Percentiles rank a stretch among this genome's conserved stretches.
phyloP scores from a whole-genome alignment of 495 filamentous ascomycete species.

The Bryoglossum gracile region DNA sequence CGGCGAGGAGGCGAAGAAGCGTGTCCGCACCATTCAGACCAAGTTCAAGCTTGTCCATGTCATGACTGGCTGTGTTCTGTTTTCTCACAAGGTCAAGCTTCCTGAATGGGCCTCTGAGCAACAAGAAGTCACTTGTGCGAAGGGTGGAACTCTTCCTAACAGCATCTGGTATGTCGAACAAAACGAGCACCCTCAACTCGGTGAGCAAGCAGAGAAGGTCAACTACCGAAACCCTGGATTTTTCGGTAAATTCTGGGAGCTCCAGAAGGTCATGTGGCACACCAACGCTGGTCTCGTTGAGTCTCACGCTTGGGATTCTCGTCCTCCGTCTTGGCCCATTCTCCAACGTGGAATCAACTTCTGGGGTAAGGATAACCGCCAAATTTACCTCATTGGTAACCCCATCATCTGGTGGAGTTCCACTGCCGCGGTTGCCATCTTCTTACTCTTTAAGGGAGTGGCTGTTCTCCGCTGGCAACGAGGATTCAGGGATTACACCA shows the following conservation, averaged over 20 bases:
- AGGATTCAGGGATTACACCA: constrained; percentile 76
- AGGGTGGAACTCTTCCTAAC: constrained; percentile 86
- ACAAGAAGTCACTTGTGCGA: constrained; percentile 97
- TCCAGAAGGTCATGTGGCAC: constrained; percentile 99
- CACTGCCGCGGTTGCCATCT: constrained; percentile 71
- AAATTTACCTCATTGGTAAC: constrained; percentile 95
- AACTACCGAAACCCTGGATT: constrained; percentile 95
- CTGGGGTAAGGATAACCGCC: constrained; percentile 90
- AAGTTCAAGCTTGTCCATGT: constrained; percentile 93
- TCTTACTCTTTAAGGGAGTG: constrained; percentile 76
- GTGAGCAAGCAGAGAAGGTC: constrained; percentile 73
- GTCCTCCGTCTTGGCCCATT: constrained; percentile 88
- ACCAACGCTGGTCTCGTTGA: constrained; percentile 96
- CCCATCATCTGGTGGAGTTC: constrained; percentile 92
- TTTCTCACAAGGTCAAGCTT: constrained; percentile 97
- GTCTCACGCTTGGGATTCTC: constrained; percentile 96
- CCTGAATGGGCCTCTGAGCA: constrained; percentile 96
- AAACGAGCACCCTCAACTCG: constrained; percentile 74
- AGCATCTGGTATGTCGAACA: constrained; percentile 93
- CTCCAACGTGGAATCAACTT: constrained; percentile 97
- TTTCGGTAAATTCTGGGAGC: constrained; percentile 97
- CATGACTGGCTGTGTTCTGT: constrained; percentile 94
- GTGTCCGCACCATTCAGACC: constrained; percentile 87
- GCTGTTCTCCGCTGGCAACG: constrained; percentile 92
- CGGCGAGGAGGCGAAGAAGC: constrained; percentile 64